These are phyloP conservation scores for Cydonia oblonga DNA, from an alignment of 331 rosid species.

Conservation along the genomic window DNA sequence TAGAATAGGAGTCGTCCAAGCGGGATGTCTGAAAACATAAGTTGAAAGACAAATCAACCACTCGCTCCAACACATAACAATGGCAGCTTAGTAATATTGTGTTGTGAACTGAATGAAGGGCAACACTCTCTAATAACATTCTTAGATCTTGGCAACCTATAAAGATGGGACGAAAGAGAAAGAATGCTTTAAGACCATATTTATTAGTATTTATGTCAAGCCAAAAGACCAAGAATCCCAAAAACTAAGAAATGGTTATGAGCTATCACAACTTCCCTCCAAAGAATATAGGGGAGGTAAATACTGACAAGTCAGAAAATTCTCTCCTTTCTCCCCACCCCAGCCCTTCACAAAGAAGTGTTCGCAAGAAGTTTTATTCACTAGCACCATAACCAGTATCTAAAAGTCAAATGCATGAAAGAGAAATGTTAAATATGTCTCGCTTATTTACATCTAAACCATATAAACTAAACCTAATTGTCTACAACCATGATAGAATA, in stretches of 20 bases:
- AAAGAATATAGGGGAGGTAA: background rate
- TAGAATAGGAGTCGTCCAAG: background rate
- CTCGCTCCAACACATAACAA: background rate
- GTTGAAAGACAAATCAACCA: background rate
- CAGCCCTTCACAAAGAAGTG: background rate
- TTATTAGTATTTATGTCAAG: background rate
- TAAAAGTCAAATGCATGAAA: background rate
- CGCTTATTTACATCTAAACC: background rate
- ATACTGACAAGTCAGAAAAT: background rate
- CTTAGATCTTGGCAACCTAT: background rate
- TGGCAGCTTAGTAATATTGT: background rate
- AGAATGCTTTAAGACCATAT: background rate
- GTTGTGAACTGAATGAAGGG: background rate
- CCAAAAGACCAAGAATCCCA: background rate
- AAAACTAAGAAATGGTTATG: background rate
- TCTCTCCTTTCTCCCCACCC: background rate
- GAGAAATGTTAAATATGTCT: background rate
- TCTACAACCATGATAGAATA: background rate
- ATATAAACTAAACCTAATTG: background rate
- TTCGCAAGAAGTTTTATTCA: background rate
- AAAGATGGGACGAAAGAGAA: background rate
- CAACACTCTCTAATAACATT: background rate
- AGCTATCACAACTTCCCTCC: background rate
- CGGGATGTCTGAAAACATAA: background rate
- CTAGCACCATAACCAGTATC: background rate